Evolutionary conservation across 2,329 filamentous ascomycete species (phyloP).

Genomic region (Hypoxylon sp.): DNA sequence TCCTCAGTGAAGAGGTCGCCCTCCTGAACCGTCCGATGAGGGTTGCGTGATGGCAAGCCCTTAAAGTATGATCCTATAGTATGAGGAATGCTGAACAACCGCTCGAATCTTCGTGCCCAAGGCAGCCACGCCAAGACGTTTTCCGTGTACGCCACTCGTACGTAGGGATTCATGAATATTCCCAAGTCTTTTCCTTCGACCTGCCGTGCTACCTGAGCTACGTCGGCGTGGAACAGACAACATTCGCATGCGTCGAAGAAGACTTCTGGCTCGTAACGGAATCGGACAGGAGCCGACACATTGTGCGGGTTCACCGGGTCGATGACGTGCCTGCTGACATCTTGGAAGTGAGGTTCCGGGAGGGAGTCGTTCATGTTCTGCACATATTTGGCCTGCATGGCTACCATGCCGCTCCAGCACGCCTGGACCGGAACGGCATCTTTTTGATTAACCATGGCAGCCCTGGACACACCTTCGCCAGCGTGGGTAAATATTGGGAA

Average conservation of each 20-base stretch:
- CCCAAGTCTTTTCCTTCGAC: slow-evolving; percentile 56
- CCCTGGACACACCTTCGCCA: slow-evolving; percentile 62
- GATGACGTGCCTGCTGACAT: slow-evolving; percentile 47
- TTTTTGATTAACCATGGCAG: slow-evolving; percentile 66
- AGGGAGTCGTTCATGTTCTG: slow-evolving; percentile 51
- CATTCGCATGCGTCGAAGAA: slow-evolving; percentile 72
- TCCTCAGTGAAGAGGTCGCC: slow-evolving; percentile 62
- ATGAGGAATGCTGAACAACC: slow-evolving; percentile 68
- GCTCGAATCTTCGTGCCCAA: slow-evolving; percentile 69
- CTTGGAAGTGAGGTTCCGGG: slow-evolving; percentile 47
- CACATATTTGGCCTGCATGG: slow-evolving; percentile 68
- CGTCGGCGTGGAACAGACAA: slow-evolving; percentile 63
- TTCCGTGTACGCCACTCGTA: slow-evolving; percentile 73
- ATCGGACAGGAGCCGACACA: slow-evolving; percentile 55
- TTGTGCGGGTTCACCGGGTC: slow-evolving; percentile 45
- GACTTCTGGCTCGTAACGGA: slow-evolving; percentile 64
- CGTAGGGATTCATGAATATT: slow-evolving; percentile 78
- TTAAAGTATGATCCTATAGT: slow-evolving; percentile 63
- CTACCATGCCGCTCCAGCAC: slow-evolving; percentile 82
- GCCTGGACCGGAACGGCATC: slow-evolving; percentile 74
- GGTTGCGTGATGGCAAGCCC: slow-evolving; percentile 66
- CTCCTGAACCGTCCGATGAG: slow-evolving; percentile 64
- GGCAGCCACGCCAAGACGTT: slow-evolving; percentile 65
- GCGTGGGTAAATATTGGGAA: slow-evolving; percentile 71
- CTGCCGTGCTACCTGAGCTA: slow-evolving; percentile 49